A percentile compares a stretch with the other conserved stretches of the same genome.
phyloP scores from a whole-genome alignment of 1,284 basidiomycete species.

The Paramarasmius palmivorus region DNA sequence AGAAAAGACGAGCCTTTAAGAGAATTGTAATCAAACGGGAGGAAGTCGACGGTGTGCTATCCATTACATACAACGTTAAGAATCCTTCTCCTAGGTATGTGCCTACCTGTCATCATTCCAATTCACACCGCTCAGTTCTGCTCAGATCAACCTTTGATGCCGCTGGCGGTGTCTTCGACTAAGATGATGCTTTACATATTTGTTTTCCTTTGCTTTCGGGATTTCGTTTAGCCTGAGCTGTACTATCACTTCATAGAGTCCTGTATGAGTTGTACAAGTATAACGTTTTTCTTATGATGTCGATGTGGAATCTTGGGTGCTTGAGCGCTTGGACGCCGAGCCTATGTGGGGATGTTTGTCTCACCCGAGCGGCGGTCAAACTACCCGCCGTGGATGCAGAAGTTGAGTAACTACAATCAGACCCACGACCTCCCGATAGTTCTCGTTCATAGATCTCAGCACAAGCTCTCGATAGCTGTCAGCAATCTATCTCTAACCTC shows the following conservation, averaged over 20 bases:
- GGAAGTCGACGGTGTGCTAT: slow-evolving; percentile 22
- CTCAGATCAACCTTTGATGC: background rate
- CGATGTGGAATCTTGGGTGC: no score
- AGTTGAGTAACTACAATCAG: background rate
- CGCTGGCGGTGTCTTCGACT: slow-evolving; percentile 2
- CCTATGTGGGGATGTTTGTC: background rate
- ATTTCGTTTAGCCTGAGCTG: no score
- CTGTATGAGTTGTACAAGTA: no score
- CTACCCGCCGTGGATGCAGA: background rate
- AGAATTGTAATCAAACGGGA: slow-evolving; percentile 38
- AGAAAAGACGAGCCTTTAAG: slow-evolving; percentile 31
- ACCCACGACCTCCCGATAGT: background rate
- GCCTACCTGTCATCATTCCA: background rate
- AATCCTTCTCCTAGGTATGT: slow-evolving; percentile 33
- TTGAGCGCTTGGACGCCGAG: no score
- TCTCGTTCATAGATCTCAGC: no score
- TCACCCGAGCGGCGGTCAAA: background rate
- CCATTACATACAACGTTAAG: slow-evolving; percentile 33
- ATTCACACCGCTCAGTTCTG: background rate
- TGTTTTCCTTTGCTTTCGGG: no score
- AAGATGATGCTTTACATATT: background rate
- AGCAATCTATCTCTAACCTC: no score
- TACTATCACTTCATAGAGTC: no score
- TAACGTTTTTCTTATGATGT: no score
- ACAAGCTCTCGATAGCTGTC: no score